Evolutionary conservation across 208 protist species (phyloP).

Genomic region (Phytomonas sp.): DNA sequence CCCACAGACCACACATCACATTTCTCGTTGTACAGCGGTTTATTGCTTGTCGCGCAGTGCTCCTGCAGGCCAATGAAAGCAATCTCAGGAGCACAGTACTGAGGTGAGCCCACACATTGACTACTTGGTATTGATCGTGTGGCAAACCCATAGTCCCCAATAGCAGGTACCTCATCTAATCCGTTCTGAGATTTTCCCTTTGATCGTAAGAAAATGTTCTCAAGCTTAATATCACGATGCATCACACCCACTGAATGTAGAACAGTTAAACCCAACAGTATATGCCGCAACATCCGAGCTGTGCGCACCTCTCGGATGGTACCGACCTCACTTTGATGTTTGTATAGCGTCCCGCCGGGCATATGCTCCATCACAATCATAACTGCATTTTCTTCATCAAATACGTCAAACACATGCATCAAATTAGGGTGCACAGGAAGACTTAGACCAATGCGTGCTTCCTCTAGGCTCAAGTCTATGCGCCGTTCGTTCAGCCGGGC

Average conservation of each 20-base stretch:
- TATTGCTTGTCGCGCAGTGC: slow-evolving; percentile 11
- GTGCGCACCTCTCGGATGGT: slow-evolving; percentile 90
- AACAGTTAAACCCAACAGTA: slow-evolving; percentile 91
- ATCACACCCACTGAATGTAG: slow-evolving; percentile 96
- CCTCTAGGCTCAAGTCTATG: slow-evolving; percentile 32
- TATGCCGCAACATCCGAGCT: slow-evolving; percentile 91
- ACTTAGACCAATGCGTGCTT: slow-evolving; percentile 33
- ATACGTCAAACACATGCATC: slow-evolving; percentile 89
- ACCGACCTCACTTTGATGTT: slow-evolving; percentile 37
- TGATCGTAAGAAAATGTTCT: slow-evolving; percentile 98
- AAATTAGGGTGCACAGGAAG: slow-evolving; percentile 39
- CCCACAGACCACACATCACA: slow-evolving; percentile 89
- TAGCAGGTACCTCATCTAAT: slow-evolving; percentile 45
- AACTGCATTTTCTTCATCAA: slow-evolving; percentile 53
- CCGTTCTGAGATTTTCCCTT: slow-evolving; percentile 13
- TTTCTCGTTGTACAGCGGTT: slow-evolving; percentile 75
- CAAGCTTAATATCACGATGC: slow-evolving; percentile 99
- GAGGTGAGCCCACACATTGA: slow-evolving; percentile 65
- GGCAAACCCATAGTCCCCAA: slow-evolving; percentile 98
- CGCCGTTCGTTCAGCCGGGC: slow-evolving; percentile 26
- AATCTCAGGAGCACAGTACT: slow-evolving; percentile 81
- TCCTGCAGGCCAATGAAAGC: slow-evolving; percentile 52
- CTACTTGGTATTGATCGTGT: slow-evolving; percentile 42
- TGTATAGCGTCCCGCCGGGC: slow-evolving; percentile 95
- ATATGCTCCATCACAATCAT: slow-evolving; percentile 97